Percentiles rank a stretch among this genome's conserved stretches.
Evolutionary conservation across 768 basidiomycete species (phyloP).

Genomic region (Boletus sp.): DNA sequence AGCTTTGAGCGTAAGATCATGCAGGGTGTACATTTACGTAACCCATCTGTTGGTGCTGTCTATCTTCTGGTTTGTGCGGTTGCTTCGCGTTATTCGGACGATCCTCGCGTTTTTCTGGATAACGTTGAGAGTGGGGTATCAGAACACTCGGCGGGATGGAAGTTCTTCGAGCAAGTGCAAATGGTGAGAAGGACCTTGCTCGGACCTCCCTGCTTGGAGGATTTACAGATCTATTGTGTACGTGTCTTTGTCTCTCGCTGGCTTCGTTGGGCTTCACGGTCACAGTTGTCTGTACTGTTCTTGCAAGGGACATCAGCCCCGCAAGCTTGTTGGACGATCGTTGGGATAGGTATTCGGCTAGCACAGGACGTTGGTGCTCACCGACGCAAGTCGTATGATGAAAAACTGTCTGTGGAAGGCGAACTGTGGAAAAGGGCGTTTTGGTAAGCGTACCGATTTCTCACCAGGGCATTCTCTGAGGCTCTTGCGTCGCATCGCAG

Average conservation of each 20-base stretch:
- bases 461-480: not conserved
- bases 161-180: constrained; percentile 51
- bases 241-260: constrained; percentile 18
- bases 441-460: constrained; percentile 30
- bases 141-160: constrained; percentile 52
- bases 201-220: constrained; percentile 57
- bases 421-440: constrained; percentile 63
- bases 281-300: constrained; percentile 52
- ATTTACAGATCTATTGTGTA: constrained; percentile 69
- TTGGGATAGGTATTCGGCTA: constrained; percentile 58
- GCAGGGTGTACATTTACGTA: constrained; percentile 48
- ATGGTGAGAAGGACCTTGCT: constrained; percentile 57
- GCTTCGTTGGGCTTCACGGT: constrained; percentile 5
- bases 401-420: constrained; percentile 42
- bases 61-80: constrained; percentile 73
- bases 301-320: constrained; percentile 58
- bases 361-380: constrained; percentile 63
- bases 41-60: constrained; percentile 54
- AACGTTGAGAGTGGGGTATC: constrained; percentile 23
- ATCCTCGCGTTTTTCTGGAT: constrained; percentile 51
- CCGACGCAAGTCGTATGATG: constrained; percentile 34
- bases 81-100: constrained; percentile 54
- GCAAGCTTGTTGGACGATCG: constrained; percentile 65
- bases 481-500: constrained; percentile 7
- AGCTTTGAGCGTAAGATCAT: constrained; percentile 55